Conservation (phyloP, 768 basidiomycete genomes). For the Tricholomella constricta region DNA sequence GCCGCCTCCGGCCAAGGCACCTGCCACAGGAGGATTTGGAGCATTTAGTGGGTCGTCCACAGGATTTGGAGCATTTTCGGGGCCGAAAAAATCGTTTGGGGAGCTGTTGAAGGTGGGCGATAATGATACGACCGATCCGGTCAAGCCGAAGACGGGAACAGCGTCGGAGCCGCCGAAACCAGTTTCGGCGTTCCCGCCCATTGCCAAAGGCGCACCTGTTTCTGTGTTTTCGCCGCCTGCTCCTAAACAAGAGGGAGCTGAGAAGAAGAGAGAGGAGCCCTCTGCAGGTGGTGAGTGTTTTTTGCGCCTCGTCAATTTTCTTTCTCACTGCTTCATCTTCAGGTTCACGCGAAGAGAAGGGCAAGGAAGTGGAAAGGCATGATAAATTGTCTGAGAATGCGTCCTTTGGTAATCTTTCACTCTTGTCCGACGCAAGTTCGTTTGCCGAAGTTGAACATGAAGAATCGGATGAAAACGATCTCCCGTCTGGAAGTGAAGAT, state of each 20-base stretch:
- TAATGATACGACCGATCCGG: slow-evolving; percentile 26
- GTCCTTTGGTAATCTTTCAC: slow-evolving; percentile 40
- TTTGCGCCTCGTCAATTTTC: background rate
- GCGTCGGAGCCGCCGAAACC: slow-evolving; percentile 2
- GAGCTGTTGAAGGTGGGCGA: slow-evolving; percentile 54
- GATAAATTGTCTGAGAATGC: slow-evolving; percentile 21
- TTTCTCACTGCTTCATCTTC: background rate
- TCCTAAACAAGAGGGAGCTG: background rate
- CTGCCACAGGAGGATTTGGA: slow-evolving; percentile 46
- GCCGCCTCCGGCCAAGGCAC: slow-evolving; percentile 28
- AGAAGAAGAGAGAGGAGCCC: slow-evolving; percentile 3
- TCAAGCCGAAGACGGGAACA: slow-evolving; percentile 12
- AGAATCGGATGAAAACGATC: slow-evolving; percentile 22
- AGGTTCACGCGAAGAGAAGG: slow-evolving; percentile 4
- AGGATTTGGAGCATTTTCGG: slow-evolving; percentile 45
- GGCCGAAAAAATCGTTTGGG: slow-evolving; percentile 55
- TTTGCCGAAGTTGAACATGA: slow-evolving; percentile 48
- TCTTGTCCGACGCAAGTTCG: slow-evolving; percentile 47
- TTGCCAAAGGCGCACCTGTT: background rate
- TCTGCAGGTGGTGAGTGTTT: background rate
- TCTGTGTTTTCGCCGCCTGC: slow-evolving; percentile 1
- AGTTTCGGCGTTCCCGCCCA: slow-evolving; percentile 12
- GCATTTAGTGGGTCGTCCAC: slow-evolving; percentile 48
- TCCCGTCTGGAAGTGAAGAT: slow-evolving; percentile 30
- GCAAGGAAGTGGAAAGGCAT: slow-evolving; percentile 15